Percentiles rank a stretch among this genome's conserved stretches.
Evolutionary conservation across 352 stramenopile genomes (phyloP).

Genomic region (Phytophthora chlamydospora): DNA sequence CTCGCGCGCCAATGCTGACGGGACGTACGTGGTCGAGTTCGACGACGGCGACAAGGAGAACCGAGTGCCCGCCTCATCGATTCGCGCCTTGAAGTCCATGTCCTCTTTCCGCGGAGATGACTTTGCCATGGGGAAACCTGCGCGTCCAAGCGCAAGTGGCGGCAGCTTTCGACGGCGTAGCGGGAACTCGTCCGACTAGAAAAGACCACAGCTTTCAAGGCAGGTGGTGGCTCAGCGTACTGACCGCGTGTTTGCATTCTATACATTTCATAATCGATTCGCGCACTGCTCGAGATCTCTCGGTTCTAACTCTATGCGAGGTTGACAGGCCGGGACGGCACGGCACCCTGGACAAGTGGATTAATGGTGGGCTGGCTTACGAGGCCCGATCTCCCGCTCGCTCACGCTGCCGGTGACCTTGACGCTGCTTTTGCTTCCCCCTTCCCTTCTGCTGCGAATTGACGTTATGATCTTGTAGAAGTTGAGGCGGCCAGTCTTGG

Average conservation of each 20-base stretch:
- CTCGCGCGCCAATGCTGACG: slow-evolving; percentile 42
- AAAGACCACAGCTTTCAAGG: neutral
- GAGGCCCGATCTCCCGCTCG: slow-evolving; percentile 13
- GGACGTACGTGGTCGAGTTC: slow-evolving; percentile 77
- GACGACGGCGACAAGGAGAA: slow-evolving; percentile 77
- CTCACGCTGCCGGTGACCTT: slow-evolving; percentile 17
- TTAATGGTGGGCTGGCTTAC: slow-evolving; percentile 2
- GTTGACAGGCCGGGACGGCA: slow-evolving; percentile 6
- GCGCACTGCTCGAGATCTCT: slow-evolving; percentile 13
- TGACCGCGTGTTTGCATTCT: slow-evolving; percentile 15
- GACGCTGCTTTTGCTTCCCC: slow-evolving; percentile 18
- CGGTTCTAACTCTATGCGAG: slow-evolving; percentile 19
- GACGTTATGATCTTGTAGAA: slow-evolving; percentile 33
- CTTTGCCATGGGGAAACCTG: slow-evolving; percentile 42
- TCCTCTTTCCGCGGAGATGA: slow-evolving; percentile 35
- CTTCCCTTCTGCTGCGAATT: slow-evolving; percentile 32
- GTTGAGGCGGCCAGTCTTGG: slow-evolving; percentile 27
- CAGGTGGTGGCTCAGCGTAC: neutral
- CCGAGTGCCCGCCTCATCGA: slow-evolving; percentile 40
- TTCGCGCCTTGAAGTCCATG: slow-evolving; percentile 38
- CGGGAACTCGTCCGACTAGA: slow-evolving; percentile 56
- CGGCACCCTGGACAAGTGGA: neutral
- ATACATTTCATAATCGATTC: slow-evolving; percentile 30
- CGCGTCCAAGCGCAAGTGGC: slow-evolving; percentile 30
- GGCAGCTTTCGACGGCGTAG: slow-evolving; percentile 45